Evolutionary conservation across 345 rosid genomes (phyloP).

Genomic region (Gossypium stocksii): DNA sequence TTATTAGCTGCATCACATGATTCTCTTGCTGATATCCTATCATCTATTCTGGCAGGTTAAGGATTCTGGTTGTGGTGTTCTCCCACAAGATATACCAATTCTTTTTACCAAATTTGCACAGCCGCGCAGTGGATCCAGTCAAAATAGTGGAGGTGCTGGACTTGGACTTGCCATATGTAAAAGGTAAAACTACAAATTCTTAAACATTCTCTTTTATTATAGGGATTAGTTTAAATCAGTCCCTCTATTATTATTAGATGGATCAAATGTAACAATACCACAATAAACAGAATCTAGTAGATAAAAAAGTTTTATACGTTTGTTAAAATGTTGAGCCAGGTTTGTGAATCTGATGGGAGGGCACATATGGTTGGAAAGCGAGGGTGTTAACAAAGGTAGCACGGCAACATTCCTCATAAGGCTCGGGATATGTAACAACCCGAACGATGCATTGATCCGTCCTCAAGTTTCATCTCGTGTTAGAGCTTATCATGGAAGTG

Average conservation of each 20-base stretch:
- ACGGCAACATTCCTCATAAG: conserved; percentile 54
- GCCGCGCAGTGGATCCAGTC: conserved; percentile 45
- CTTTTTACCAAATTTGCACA: conserved; percentile 68
- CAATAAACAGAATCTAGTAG: background rate
- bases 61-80: conserved; percentile 88
- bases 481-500: conserved; percentile 50
- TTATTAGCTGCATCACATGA: background rate
- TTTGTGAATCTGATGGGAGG: conserved; percentile 90
- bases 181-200: conserved; percentile 44
- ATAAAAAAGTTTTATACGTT: background rate
- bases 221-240: too few species aligned
- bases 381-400: conserved; percentile 75
- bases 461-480: conserved; percentile 39
- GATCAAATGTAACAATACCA: background rate
- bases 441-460: conserved; percentile 28
- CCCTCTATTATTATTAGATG: too few species aligned
- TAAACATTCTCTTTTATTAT: background rate
- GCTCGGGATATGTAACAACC: conserved; percentile 54
- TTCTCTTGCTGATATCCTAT: conserved; percentile 4
- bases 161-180: conserved; percentile 91
- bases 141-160: conserved; percentile 52
- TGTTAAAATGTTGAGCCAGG: conserved; percentile 35
- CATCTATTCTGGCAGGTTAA: conserved; percentile 52
- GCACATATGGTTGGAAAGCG: conserved; percentile 83
- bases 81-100: conserved; percentile 59